These are phyloP conservation scores for Bidens hawaiensis DNA, from an alignment of 140 eudicot species.

Conservation along the genomic window DNA sequence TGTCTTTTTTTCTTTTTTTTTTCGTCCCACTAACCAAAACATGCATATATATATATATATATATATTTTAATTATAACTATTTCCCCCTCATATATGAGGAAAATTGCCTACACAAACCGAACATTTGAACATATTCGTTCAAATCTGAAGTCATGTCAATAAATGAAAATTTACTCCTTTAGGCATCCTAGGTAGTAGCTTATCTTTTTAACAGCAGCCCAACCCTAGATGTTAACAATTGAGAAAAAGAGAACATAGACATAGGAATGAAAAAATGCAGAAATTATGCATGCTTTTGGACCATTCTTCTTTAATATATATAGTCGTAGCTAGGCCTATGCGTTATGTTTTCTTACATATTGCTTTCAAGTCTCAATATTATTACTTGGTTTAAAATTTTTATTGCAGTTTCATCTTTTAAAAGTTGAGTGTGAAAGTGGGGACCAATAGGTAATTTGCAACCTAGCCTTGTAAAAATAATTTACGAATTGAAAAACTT, in stretches of 20 bases:
- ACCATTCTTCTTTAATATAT: constrained; percentile 3
- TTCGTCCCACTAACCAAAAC: too few species aligned
- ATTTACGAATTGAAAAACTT: background rate
- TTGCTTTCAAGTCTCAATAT: constrained; percentile 1
- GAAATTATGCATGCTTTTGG: constrained; percentile 30
- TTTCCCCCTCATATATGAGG: background rate
- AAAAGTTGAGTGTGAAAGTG: constrained; percentile 18
- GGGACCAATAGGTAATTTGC: constrained; percentile 22
- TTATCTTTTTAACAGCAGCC: background rate
- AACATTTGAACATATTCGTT: background rate
- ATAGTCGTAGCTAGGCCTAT: constrained; percentile 28
- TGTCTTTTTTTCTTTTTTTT: background rate
- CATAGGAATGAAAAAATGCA: constrained; percentile 22
- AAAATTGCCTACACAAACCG: background rate
- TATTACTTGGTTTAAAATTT: background rate
- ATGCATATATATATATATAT: too few species aligned
- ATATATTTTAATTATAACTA: too few species aligned
- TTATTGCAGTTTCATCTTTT: background rate
- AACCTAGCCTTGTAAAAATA: constrained; percentile 15
- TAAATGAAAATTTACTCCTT: background rate
- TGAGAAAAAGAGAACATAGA: background rate
- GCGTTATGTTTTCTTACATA: constrained; percentile 19
- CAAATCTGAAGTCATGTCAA: background rate
- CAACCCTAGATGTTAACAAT: background rate
- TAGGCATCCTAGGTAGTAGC: background rate